Evolutionary conservation across 2,329 filamentous ascomycete genomes (phyloP).

Genomic region (Cladosporium sphaerospermum): DNA sequence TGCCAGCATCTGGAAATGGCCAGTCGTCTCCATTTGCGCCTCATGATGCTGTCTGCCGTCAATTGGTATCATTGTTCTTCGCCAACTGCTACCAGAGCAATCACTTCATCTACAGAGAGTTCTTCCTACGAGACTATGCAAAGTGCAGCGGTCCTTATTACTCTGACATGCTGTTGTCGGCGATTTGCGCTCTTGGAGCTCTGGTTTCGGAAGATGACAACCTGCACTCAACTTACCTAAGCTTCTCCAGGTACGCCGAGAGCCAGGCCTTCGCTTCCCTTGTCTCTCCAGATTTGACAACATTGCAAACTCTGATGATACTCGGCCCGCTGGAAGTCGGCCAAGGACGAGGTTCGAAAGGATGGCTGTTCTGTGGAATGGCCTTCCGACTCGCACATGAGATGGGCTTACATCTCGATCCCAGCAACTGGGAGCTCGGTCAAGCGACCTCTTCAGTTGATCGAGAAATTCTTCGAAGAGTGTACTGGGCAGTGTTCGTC

Average conservation of each 20-base stretch:
- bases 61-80: constrained; percentile 67
- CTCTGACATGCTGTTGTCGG: background rate
- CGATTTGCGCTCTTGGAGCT: background rate
- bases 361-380: constrained; percentile 3
- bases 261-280: background rate
- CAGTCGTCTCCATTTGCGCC: constrained; percentile 62
- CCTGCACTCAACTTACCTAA: background rate
- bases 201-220: background rate
- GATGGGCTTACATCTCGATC: constrained; percentile 3
- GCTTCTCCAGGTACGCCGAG: background rate
- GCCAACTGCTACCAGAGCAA: background rate
- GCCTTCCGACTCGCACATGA: constrained; percentile 2
- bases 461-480: background rate
- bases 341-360: background rate
- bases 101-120: constrained; percentile 4
- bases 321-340: background rate
- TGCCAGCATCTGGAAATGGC: too few relatives aligned
- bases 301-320: constrained; percentile 1
- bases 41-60: constrained; percentile 71
- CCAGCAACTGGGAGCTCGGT: background rate
- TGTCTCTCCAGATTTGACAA: background rate
- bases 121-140: constrained; percentile 1
- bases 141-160: constrained; percentile 1
- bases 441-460: background rate
- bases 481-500: constrained; percentile 1